phyloP scores from a whole-genome alignment of 768 basidiomycete genomes.

The Coprinopsis cinerea region DNA sequence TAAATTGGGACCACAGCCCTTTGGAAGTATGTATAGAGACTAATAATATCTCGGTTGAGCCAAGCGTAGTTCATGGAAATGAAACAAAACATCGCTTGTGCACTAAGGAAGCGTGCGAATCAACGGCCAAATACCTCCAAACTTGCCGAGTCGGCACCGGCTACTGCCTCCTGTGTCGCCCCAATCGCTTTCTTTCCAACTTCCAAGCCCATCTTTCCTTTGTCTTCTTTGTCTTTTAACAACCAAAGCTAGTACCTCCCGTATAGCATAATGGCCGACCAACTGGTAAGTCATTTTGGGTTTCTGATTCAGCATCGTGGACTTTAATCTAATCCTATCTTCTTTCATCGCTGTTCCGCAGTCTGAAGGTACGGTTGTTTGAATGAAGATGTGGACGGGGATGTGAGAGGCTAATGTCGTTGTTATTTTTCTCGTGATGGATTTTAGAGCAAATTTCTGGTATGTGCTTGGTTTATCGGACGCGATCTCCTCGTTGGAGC shows the following conservation, averaged over 20 bases:
- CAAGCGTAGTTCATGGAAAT: too few species aligned
- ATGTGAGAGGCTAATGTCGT: neutral
- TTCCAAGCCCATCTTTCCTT: too few species aligned
- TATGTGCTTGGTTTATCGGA: constrained; percentile 29
- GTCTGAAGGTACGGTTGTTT: constrained; percentile 49
- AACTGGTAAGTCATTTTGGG: constrained; percentile 37
- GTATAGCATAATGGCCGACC: constrained; percentile 43
- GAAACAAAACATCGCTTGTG: too few species aligned
- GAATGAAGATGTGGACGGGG: neutral
- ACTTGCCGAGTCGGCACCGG: too few species aligned
- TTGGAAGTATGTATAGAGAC: too few species aligned
- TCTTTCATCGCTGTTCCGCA: constrained; percentile 17
- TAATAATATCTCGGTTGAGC: too few species aligned
- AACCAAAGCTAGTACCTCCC: neutral
- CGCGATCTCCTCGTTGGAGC: constrained; percentile 7
- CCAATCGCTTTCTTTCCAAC: too few species aligned
- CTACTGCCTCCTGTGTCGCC: too few species aligned
- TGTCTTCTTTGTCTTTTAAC: neutral
- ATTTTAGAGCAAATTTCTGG: constrained; percentile 84
- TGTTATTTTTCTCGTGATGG: too few species aligned
- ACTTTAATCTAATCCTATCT: constrained; percentile 12
- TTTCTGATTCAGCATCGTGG: constrained; percentile 9
- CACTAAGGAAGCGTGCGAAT: too few species aligned
- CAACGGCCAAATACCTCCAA: too few species aligned
- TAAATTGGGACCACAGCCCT: too few species aligned